A percentile compares a stretch with the other conserved stretches of the same genome.
Evolutionary conservation across 2,329 filamentous ascomycete genomes (phyloP).

Genomic region (Penicillium sumatraense): DNA sequence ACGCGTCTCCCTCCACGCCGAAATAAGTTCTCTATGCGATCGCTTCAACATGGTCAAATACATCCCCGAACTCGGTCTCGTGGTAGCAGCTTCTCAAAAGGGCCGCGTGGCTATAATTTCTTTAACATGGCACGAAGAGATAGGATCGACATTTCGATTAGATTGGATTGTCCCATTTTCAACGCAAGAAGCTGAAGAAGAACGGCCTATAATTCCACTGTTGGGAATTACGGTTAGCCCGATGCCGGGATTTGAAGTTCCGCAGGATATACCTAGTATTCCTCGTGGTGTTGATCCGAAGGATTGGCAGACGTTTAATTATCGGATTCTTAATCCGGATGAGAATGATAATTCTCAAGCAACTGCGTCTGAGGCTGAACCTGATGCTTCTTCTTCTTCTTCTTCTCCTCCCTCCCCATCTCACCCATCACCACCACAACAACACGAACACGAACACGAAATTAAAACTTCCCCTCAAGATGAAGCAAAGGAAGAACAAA

Average conservation of each 20-base stretch:
- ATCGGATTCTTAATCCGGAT: constrained; percentile 19
- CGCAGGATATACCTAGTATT: constrained; percentile 40
- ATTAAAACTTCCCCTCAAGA: not conserved
- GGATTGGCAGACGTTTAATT: constrained; percentile 25
- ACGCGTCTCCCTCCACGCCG: constrained; percentile 29
- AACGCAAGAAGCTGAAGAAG: constrained; percentile 51
- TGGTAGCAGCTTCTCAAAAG: constrained; percentile 62
- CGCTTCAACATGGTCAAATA: constrained; percentile 63
- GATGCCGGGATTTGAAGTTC: constrained; percentile 55
- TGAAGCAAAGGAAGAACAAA: not conserved
- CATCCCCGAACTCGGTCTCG: constrained; percentile 62
- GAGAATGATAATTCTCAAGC: constrained; percentile 22
- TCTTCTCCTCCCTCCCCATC: not conserved
- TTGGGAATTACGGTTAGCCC: constrained; percentile 62
- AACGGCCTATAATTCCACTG: constrained; percentile 52
- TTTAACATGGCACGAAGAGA: constrained; percentile 48
- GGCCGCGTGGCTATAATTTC: constrained; percentile 61
- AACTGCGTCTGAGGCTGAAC: not conserved
- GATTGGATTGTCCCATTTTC: constrained; percentile 61
- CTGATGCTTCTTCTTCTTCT: not conserved
- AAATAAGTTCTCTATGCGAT: constrained; percentile 41
- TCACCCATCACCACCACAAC: not conserved
- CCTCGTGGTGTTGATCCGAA: constrained; percentile 27
- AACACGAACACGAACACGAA: not conserved
- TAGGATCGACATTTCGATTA: constrained; percentile 55